Conservation (phyloP, 2,329 filamentous ascomycete genomes). For the Verticillium zaregamsianum region DNA sequence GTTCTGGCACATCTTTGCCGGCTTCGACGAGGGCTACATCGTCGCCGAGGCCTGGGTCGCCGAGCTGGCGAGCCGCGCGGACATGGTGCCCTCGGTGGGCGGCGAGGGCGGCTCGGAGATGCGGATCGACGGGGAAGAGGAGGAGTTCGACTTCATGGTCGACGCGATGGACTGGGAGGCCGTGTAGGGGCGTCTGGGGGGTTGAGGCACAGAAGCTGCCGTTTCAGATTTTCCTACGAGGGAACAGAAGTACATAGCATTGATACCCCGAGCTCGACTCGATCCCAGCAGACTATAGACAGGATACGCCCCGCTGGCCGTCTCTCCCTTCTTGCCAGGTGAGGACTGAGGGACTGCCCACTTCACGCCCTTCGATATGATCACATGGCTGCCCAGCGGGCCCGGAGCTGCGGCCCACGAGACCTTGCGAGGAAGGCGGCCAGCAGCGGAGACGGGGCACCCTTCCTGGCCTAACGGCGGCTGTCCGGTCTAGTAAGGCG, state of each 20-base stretch:
- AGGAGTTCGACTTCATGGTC: constrained; percentile 53
- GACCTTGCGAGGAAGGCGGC: too few relatives aligned
- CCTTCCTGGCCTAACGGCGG: too few relatives aligned
- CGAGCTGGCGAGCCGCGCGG: constrained; percentile 11
- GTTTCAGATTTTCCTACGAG: too few relatives aligned
- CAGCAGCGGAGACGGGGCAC: too few relatives aligned
- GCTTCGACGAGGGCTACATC: constrained; percentile 53
- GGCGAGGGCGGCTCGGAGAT: constrained; percentile 12
- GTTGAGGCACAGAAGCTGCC: not conserved
- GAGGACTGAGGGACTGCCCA: not conserved
- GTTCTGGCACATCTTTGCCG: constrained; percentile 50
- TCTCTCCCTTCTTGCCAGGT: not conserved
- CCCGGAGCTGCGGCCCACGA: too few relatives aligned
- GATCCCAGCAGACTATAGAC: not conserved
- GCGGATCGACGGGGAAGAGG: constrained; percentile 19
- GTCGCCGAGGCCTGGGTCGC: constrained; percentile 44
- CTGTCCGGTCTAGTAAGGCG: too few relatives aligned
- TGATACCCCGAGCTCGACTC: not conserved
- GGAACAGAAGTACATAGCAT: not conserved
- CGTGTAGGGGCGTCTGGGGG: constrained; percentile 3
- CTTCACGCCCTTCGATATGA: too few relatives aligned
- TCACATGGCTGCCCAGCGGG: too few relatives aligned
- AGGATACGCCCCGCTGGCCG: not conserved
- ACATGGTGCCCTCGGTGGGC: constrained; percentile 6
- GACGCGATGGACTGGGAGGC: constrained; percentile 58